Evolutionary conservation across 2,329 filamentous ascomycete species (phyloP).

Genomic region (Aspergillus puulaauensis): DNA sequence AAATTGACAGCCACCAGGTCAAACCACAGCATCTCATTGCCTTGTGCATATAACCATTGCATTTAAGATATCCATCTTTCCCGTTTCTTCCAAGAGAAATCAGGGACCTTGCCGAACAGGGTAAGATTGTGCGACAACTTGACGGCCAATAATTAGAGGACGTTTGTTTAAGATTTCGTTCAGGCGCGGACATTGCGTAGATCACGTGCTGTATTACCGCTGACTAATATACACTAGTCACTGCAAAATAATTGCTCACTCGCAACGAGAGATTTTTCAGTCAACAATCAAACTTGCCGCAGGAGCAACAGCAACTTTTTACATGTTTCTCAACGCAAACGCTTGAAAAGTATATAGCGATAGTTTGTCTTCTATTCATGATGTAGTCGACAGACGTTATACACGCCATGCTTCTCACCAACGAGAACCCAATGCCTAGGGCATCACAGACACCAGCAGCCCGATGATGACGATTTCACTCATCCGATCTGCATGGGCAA

Average conservation of each 20-base stretch:
- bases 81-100: too few species aligned
- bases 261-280: not conserved
- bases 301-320: not conserved
- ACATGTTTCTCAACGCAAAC: not conserved
- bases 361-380: not conserved
- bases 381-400: not conserved
- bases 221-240: not conserved
- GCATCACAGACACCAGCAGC: not conserved
- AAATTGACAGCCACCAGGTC: too few species aligned
- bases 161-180: too few species aligned
- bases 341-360: not conserved
- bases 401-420: not conserved
- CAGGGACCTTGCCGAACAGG: too few species aligned
- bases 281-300: not conserved
- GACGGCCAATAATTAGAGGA: too few species aligned
- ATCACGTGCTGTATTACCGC: not conserved
- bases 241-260: not conserved
- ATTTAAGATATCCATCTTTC: too few species aligned
- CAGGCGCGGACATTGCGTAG: not conserved
- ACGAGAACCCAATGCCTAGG: not conserved
- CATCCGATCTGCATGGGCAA: slow-evolving; percentile 22
- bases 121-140: too few species aligned
- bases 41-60: too few species aligned
- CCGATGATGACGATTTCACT: not conserved
- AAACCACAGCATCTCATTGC: too few species aligned